Percentiles rank a stretch among this genome's conserved stretches.
phyloP scores from a whole-genome alignment of 2,329 filamentous ascomycete genomes.

The Pseudopyrenochaeta lycopersici region DNA sequence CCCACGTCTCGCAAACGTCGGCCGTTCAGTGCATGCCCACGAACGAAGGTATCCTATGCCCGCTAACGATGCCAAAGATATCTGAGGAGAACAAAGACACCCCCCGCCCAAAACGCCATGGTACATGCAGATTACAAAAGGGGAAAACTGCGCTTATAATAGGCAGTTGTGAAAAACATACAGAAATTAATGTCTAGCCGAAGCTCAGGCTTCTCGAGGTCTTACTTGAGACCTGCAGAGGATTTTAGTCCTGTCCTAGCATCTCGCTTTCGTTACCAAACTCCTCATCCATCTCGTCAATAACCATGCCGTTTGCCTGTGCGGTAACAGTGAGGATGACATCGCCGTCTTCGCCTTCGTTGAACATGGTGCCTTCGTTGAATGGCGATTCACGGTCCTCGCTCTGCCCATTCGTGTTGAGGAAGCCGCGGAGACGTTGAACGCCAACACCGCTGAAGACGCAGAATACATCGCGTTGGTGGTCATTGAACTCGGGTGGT shows the following conservation, averaged over 20 bases:
- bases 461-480: slow-evolving; percentile 95
- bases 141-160: not conserved
- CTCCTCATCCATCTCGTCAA: slow-evolving; percentile 54
- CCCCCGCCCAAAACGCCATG: slow-evolving; percentile 17
- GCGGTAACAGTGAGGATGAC: slow-evolving; percentile 48
- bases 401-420: slow-evolving; percentile 64
- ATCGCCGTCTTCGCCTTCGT: slow-evolving; percentile 43
- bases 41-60: slow-evolving; percentile 16
- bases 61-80: slow-evolving; percentile 14
- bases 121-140: slow-evolving; percentile 18
- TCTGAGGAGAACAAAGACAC: too few species aligned
- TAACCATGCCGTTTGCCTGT: slow-evolving; percentile 48
- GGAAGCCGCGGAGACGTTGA: slow-evolving; percentile 75
- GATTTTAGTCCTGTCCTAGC: slow-evolving; percentile 47
- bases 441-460: slow-evolving; percentile 95
- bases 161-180: not conserved
- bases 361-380: slow-evolving; percentile 41
- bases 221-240: too few species aligned
- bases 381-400: slow-evolving; percentile 25
- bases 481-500: slow-evolving; percentile 91
- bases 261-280: slow-evolving; percentile 58
- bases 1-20: slow-evolving; percentile 3
- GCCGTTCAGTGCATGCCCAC: slow-evolving; percentile 8
- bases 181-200: not conserved
- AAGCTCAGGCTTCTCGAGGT: not conserved